Evolutionary conservation across 2,329 filamentous ascomycete genomes (phyloP), one percentile per base, ranked within the genome.

Genomic region (Talaromyces atroroseus): DNA sequence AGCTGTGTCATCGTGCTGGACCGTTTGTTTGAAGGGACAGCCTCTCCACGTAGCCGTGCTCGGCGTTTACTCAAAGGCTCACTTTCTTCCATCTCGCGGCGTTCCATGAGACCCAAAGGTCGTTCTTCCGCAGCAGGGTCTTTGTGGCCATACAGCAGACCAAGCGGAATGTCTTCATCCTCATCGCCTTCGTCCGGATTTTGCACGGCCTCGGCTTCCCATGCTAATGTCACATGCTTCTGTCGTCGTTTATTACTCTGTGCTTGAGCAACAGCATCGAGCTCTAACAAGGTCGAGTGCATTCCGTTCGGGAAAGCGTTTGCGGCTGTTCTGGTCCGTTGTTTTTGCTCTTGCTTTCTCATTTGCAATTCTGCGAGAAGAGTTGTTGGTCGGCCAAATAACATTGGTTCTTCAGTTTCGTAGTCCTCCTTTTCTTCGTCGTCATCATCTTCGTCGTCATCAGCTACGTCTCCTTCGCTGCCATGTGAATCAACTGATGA

Each of bases 301-400:
- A 95, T 86, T n/a, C 90, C 92, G 54, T 87, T 85, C 20, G 88
- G 86, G 63, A 78, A 81, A 1, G 80, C 75, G 14, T 80, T 83
- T 32, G 82, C 79, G 21, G 86, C 80, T 14, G 87, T 87, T 21
- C 85, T 82, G 29, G 87, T 94, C 36, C 94, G 85, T 60, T 86
- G 79, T 71, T 90, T 92, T 65, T 95, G 87, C 64, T 96, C 89
- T 58, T 89, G 86, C 69, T 99, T 97, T 51, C 94, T 87, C 61
- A 95, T 76, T 68, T 96, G 90, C 7, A 99, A 78, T 69, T 99
- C 94, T 0, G 94, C 94, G 23, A 99, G 82, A 0, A 99, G 80
- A 0, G 94, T 99, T 1, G 91, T 95, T 0, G 94, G 94, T 3
- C 86, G 82, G 0, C 89, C 90, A 53, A 85, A 80, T 60, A 83